Conservation (phyloP, 768 basidiomycete species). For the Boletus pseudopeckii region DNA sequence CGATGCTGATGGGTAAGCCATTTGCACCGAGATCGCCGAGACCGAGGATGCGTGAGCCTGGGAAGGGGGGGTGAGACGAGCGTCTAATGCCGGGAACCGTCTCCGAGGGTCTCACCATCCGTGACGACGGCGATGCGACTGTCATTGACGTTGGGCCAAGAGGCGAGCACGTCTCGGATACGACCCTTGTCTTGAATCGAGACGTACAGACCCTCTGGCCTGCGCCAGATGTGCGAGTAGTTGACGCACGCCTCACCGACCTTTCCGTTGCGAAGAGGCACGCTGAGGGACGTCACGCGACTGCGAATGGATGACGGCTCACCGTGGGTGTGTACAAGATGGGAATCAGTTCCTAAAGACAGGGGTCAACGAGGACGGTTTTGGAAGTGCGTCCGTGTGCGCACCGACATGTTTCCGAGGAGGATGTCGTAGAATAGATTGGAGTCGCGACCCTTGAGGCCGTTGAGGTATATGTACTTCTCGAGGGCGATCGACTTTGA, state of each 20-base stretch:
- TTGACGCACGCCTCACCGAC: conserved; percentile 71
- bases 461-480: conserved; percentile 68
- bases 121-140: conserved; percentile 74
- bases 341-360: conserved; percentile 50
- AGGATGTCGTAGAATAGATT: conserved; percentile 65
- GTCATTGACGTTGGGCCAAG: conserved; percentile 44
- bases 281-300: conserved; percentile 11
- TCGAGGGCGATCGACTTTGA: conserved; percentile 56
- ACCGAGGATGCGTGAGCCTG: conserved; percentile 69
- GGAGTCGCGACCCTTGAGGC: conserved; percentile 59
- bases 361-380: background rate
- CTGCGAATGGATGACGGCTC: background rate
- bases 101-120: conserved; percentile 44
- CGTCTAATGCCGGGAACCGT: background rate
- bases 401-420: conserved; percentile 56
- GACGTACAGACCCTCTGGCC: conserved; percentile 59
- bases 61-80: background rate
- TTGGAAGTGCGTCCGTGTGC: conserved; percentile 7
- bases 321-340: conserved; percentile 78
- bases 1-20: conserved; percentile 56
- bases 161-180: conserved; percentile 52
- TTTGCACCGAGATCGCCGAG: conserved; percentile 47
- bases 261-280: conserved; percentile 20
- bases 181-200: conserved; percentile 65
- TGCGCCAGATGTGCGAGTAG: conserved; percentile 67